phyloP scores from a whole-genome alignment of 192 early-diverging fungal species.

The Entomortierella beljakovae region DNA sequence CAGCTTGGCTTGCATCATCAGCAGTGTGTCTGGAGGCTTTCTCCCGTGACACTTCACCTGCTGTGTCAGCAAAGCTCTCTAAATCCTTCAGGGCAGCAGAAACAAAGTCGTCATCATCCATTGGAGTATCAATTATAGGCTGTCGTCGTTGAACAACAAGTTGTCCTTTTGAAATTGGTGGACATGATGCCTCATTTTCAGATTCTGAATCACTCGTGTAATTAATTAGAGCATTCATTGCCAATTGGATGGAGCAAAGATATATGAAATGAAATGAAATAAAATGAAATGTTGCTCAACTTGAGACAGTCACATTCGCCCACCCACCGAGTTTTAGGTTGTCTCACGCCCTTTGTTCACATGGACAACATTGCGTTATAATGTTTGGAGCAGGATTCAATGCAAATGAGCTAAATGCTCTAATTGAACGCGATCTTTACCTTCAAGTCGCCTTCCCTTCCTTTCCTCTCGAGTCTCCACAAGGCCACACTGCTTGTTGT shows the following conservation, averaged over 20 bases:
- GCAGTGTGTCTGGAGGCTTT: neutral
- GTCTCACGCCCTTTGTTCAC: no score
- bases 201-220: conserved; percentile 44
- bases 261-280: no score
- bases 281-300: no score
- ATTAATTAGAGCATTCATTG: conserved; percentile 38
- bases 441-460: conserved; percentile 68
- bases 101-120: conserved; percentile 21
- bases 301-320: neutral
- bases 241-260: no score
- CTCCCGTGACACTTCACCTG: neutral
- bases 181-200: neutral
- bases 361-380: no score
- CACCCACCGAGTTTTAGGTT: no score
- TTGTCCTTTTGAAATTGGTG: neutral
- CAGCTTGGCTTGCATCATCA: no score
- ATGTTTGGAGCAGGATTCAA: conserved; percentile 48
- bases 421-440: conserved; percentile 63
- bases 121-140: neutral
- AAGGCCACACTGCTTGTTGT: conserved; percentile 63
- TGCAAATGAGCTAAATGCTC: conserved; percentile 37
- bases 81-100: conserved; percentile 31
- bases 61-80: conserved; percentile 33
- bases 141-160: neutral
- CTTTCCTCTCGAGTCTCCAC: conserved; percentile 58